Conservation (phyloP, 2,329 filamentous ascomycete genomes). For the Plectosphaerella plurivora region DNA sequence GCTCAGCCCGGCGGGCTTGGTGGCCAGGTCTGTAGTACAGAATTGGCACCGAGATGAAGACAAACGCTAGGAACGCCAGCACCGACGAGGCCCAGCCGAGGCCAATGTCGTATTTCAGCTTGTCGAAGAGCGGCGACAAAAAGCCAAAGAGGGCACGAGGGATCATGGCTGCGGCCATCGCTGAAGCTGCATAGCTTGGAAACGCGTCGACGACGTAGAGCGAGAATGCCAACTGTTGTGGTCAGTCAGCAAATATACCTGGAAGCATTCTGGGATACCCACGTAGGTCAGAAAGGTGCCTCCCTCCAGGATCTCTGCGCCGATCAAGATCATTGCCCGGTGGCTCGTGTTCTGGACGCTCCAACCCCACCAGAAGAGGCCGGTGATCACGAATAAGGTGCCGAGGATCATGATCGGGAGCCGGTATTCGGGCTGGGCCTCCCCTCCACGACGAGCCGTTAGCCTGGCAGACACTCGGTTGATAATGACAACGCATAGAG, state of each 20-base stretch:
- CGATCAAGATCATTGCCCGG: constrained; percentile 54
- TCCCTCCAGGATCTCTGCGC: constrained; percentile 42
- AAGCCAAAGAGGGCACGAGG: constrained; percentile 11
- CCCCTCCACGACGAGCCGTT: constrained; percentile 2
- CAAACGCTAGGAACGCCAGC: background rate
- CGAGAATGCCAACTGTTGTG: background rate
- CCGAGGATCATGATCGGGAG: constrained; percentile 22
- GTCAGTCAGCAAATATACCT: no score
- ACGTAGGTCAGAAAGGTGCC: constrained; percentile 19
- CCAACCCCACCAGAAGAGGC: constrained; percentile 20
- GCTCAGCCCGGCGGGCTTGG: background rate
- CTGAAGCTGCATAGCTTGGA: constrained; percentile 22
- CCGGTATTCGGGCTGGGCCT: constrained; percentile 14
- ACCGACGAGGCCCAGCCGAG: constrained; percentile 6
- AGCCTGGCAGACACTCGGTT: constrained; percentile 3
- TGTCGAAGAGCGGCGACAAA: background rate
- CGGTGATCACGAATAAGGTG: constrained; percentile 32
- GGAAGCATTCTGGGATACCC: no score
- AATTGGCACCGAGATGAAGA: background rate
- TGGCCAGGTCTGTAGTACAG: background rate
- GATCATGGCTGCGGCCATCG: constrained; percentile 21
- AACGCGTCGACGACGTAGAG: constrained; percentile 24
- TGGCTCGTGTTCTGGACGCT: constrained; percentile 44
- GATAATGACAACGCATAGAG: constrained; percentile 2
- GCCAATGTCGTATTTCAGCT: constrained; percentile 8